A percentile compares a stretch with the other conserved stretches of the same genome.
phyloP scores from a whole-genome alignment of 345 rosid genomes.

The Acer negundo region DNA sequence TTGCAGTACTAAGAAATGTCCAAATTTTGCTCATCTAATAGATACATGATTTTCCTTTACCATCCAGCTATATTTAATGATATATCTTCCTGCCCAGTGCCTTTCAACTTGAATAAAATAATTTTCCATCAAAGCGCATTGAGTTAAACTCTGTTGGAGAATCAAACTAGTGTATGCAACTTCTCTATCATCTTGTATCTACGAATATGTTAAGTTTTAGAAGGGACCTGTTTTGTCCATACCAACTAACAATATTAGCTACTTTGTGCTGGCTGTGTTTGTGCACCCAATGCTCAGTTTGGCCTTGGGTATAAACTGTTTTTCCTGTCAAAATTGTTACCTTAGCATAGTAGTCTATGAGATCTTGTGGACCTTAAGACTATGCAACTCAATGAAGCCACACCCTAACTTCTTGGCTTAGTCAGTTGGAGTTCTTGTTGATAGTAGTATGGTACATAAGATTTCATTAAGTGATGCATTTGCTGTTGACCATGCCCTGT shows the following conservation, averaged over 20 bases:
- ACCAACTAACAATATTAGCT: not conserved
- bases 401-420: not conserved
- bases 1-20: conserved; percentile 1
- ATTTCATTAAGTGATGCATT: not conserved
- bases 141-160: not conserved
- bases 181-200: not conserved
- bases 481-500: not conserved
- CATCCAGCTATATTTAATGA: conserved; percentile 1
- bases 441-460: not conserved
- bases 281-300: not conserved
- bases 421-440: not conserved
- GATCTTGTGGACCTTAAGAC: not conserved
- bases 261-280: not conserved
- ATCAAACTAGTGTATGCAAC: not conserved
- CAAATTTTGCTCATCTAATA: not conserved
- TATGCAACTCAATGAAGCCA: not conserved
- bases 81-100: not conserved
- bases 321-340: not conserved
- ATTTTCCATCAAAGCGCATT: not conserved
- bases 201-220: not conserved
- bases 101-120: conserved; percentile 1
- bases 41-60: not conserved
- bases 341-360: not conserved
- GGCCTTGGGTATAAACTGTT: not conserved
- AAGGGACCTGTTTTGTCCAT: conserved; percentile 5